These are phyloP conservation scores for Syzygium malaccense DNA, from an alignment of 441 rosid genomes.

Conservation along the genomic window DNA sequence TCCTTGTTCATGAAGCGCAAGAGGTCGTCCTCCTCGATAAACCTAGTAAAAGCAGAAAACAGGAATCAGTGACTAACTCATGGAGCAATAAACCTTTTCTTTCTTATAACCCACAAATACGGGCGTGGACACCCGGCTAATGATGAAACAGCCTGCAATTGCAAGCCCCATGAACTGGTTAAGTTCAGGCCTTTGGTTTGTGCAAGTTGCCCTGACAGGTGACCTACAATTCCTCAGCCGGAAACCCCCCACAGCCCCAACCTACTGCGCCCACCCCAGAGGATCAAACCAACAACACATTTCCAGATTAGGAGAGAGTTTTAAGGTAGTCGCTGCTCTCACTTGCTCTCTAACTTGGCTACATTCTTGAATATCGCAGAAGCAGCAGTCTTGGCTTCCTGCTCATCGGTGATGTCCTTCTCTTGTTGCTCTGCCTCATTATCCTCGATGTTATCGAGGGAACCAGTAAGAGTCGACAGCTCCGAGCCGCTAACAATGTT, in stretches of 20 bases:
- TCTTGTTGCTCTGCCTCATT: neutral
- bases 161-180: neutral
- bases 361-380: constrained; percentile 16
- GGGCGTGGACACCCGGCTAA: neutral
- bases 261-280: too few species aligned
- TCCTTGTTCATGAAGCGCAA: neutral
- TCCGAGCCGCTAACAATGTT: too few species aligned
- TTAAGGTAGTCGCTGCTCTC: neutral
- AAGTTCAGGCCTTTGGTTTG: neutral
- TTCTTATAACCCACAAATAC: too few species aligned
- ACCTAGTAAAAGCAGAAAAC: neutral
- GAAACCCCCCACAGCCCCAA: too few species aligned
- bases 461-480: neutral
- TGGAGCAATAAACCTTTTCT: neutral
- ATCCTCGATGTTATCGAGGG: too few species aligned
- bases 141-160: too few species aligned
- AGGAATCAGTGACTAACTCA: neutral
- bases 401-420: constrained; percentile 9
- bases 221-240: too few species aligned
- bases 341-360: constrained; percentile 11
- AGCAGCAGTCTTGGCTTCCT: constrained; percentile 15
- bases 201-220: too few species aligned
- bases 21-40: neutral
- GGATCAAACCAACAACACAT: too few species aligned
- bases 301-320: too few species aligned